Percentiles rank a stretch among this genome's conserved stretches.
Conservation (phyloP, 306 rosid genomes). For the Arachis hypogaea region DNA sequence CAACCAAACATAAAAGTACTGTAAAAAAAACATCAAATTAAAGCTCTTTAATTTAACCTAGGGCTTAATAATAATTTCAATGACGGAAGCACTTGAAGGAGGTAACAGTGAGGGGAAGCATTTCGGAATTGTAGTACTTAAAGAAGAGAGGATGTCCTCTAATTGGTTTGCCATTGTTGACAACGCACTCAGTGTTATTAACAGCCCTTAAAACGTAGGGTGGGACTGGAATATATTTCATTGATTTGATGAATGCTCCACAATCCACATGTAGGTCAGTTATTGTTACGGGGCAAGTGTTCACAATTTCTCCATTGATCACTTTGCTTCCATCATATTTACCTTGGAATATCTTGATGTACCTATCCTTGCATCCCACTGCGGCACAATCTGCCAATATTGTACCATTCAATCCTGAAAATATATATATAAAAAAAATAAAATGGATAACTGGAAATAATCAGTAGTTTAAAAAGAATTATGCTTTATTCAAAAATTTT, state of each 20-base stretch:
- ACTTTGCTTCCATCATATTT: not conserved
- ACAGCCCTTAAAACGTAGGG: not conserved
- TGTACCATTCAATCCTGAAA: not conserved
- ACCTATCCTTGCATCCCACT: not conserved
- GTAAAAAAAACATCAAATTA: no score
- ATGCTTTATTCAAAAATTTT: no score
- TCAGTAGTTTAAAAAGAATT: no score
- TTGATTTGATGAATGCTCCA: not conserved
- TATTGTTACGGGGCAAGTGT: not conserved
- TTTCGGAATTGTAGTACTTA: not conserved
- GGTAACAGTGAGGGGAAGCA: not conserved
- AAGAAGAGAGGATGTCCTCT: not conserved
- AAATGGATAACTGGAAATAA: no score
- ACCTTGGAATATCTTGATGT: not conserved
- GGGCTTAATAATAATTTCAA: no score
- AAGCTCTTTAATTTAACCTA: no score
- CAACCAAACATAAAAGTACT: no score
- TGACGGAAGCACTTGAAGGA: not conserved
- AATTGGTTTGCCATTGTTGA: not conserved
- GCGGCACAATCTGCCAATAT: not conserved
- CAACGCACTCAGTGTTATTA: not conserved
- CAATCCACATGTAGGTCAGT: not conserved
- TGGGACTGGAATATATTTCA: not conserved
- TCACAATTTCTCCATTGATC: not conserved
- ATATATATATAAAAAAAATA: no score